These are phyloP conservation scores for Zoysia matrella DNA, from an alignment of 202 grass and related monocot species.

Conservation along the genomic window DNA sequence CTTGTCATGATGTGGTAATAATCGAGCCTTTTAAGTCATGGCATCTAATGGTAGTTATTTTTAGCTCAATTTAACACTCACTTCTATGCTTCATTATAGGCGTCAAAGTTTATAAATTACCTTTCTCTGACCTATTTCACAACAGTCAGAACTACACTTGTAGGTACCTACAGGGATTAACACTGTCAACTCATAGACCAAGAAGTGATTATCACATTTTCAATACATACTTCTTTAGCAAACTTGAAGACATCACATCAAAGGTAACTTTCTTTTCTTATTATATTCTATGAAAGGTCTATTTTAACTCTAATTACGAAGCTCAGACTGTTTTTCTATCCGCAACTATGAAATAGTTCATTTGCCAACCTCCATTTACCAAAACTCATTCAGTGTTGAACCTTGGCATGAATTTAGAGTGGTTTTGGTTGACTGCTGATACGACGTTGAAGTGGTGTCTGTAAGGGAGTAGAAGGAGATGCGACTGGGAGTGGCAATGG, in stretches of 20 bases:
- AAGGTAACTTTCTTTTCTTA: conserved; percentile 63
- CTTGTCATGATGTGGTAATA: neutral
- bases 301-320: neutral
- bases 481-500: too few relatives aligned
- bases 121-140: neutral
- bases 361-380: neutral
- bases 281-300: conserved; percentile 10
- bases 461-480: too few relatives aligned
- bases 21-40: neutral
- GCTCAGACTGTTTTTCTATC: neutral
- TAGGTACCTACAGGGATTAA: conserved; percentile 75
- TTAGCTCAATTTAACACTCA: neutral
- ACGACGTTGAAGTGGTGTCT: too few relatives aligned
- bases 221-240: conserved; percentile 96
- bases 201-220: conserved; percentile 79
- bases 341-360: neutral
- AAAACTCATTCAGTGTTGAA: too few relatives aligned
- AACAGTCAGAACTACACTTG: conserved; percentile 40
- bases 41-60: neutral
- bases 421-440: neutral
- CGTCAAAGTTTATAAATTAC: conserved; percentile 7
- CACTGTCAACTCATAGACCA: conserved; percentile 51
- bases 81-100: neutral
- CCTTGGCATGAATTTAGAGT: neutral
- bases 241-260: conserved; percentile 65